phyloP scores from a whole-genome alignment of 225 moss, liverwort and hornwort species.

The Bryum argenteum region DNA sequence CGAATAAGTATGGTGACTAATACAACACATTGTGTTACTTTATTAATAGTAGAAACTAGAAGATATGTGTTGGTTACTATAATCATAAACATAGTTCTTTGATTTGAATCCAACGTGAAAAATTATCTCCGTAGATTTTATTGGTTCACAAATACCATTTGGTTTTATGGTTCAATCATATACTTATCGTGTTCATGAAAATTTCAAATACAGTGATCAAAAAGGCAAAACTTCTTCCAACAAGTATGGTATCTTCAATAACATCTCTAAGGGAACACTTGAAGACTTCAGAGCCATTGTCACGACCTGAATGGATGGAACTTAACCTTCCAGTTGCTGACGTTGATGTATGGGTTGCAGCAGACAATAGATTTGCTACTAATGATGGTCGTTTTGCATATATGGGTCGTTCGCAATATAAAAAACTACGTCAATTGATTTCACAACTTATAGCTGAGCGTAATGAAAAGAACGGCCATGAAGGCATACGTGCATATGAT shows the following conservation, averaged over 20 bases:
- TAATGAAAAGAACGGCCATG: neutral
- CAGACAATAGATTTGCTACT: constrained; percentile 31
- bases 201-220: constrained; percentile 25
- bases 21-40: too few species aligned
- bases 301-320: constrained; percentile 37
- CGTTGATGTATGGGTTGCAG: constrained; percentile 10
- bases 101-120: too few species aligned
- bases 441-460: constrained; percentile 23
- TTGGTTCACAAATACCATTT: too few species aligned
- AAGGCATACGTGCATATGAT: neutral
- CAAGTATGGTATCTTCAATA: constrained; percentile 36
- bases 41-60: too few species aligned
- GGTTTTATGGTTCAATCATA: too few species aligned
- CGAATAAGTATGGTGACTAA: too few species aligned
- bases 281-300: constrained; percentile 31
- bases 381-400: constrained; percentile 40
- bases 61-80: too few species aligned
- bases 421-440: constrained; percentile 24
- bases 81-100: too few species aligned
- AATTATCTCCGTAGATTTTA: too few species aligned
- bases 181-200: neutral
- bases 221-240: constrained; percentile 42
- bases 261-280: constrained; percentile 22
- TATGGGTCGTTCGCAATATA: constrained; percentile 32
- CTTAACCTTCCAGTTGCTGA: constrained; percentile 35